These are phyloP conservation scores for Leccinum colubrinum DNA, from an alignment of 1,284 basidiomycete genomes.

Conservation along the genomic window DNA sequence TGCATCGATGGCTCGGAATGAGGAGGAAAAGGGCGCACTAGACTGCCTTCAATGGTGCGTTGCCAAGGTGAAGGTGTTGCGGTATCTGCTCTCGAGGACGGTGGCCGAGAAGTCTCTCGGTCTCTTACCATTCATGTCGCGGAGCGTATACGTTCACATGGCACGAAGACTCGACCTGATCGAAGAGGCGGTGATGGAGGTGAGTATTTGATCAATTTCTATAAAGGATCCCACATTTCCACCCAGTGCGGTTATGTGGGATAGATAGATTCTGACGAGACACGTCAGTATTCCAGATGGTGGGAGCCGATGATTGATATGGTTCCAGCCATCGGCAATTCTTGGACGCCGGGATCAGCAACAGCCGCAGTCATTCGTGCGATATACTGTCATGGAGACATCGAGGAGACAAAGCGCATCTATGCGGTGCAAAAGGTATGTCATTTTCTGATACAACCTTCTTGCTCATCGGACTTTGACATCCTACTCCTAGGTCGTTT, in stretches of 20 bases:
- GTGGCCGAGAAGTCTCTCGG: neutral
- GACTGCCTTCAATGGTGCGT: neutral
- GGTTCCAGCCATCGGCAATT: neutral
- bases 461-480: neutral
- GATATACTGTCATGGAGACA: neutral
- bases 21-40: neutral
- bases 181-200: neutral
- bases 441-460: neutral
- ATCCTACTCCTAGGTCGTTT: neutral
- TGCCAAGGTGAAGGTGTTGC: neutral
- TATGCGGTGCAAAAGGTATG: neutral
- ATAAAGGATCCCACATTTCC: too few species aligned
- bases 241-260: neutral
- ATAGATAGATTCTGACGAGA: neutral
- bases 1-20: neutral
- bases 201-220: neutral
- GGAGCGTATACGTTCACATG: neutral
- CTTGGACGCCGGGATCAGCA: neutral
- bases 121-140: neutral
- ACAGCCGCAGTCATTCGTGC: neutral
- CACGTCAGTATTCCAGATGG: neutral
- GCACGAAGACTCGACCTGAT: neutral
- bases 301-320: neutral
- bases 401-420: neutral
- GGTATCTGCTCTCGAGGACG: neutral